A percentile compares a stretch with the other conserved stretches of the same genome.
These are phyloP conservation scores for Trichosporon faecale DNA, from an alignment of 1,284 basidiomycete genomes.

Conservation along the genomic window DNA sequence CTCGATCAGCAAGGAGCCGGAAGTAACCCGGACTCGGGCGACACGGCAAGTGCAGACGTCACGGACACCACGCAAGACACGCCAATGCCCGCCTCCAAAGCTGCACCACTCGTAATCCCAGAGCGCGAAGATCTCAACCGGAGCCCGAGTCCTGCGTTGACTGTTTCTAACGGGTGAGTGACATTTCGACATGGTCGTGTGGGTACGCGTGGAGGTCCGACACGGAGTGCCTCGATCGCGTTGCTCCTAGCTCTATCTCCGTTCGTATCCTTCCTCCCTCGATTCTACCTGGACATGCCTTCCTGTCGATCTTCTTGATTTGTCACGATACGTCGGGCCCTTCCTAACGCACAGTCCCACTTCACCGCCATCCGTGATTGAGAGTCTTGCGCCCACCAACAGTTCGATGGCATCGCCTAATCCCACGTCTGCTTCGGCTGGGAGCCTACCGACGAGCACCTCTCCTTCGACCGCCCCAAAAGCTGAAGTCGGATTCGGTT, in stretches of 20 bases:
- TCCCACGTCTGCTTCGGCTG: constrained; percentile 20
- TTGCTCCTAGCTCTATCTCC: background rate
- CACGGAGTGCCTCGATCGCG: background rate
- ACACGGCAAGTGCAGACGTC: background rate
- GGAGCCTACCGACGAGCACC: constrained; percentile 16
- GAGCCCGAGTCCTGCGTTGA: constrained; percentile 26
- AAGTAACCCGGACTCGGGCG: background rate
- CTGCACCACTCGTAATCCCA: background rate
- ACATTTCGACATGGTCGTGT: background rate
- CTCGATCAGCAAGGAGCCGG: constrained; percentile 12
- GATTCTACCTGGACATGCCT: background rate
- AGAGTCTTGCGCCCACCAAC: constrained; percentile 17
- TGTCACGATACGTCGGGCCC: background rate
- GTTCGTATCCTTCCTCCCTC: background rate
- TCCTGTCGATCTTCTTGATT: background rate
- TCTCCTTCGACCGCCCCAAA: constrained; percentile 17
- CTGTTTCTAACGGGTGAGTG: constrained; percentile 29
- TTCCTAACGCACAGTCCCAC: constrained; percentile 25
- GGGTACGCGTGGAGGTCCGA: background rate
- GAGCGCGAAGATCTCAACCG: background rate
- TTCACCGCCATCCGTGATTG: constrained; percentile 21
- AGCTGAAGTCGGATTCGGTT: constrained; percentile 41
- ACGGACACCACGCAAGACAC: constrained; percentile 1
- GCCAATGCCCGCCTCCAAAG: background rate
- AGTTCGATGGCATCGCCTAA: constrained; percentile 20